These are phyloP conservation scores for Fusarium sp. DNA, from an alignment of 2,329 filamentous ascomycete genomes.

Conservation along the genomic window DNA sequence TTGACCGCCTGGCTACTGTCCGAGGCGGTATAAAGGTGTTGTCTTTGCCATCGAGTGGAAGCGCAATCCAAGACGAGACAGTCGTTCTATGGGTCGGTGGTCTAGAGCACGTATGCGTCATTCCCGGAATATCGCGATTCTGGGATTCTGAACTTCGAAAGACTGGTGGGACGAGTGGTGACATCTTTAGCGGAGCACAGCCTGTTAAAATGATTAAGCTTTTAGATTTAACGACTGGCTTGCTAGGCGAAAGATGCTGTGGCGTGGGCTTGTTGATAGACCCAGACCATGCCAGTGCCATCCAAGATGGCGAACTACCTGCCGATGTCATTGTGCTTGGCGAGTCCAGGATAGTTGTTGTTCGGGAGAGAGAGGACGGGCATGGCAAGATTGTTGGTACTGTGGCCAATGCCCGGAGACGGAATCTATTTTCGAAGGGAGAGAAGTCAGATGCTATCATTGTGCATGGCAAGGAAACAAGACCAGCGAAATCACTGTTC, in stretches of 20 bases:
- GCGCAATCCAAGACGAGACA: constrained; percentile 65
- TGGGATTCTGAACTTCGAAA: constrained; percentile 71
- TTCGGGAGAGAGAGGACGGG: constrained; percentile 66
- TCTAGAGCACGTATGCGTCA: constrained; percentile 68
- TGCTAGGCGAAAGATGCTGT: constrained; percentile 70
- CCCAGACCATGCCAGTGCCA: constrained; percentile 43
- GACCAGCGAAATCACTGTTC: constrained; percentile 59
- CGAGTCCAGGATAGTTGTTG: constrained; percentile 67
- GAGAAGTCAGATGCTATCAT: constrained; percentile 67
- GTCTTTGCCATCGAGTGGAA: constrained; percentile 59
- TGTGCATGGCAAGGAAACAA: constrained; percentile 62
- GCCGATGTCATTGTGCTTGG: constrained; percentile 68
- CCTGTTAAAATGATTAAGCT: constrained; percentile 69
- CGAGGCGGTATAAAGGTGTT: constrained; percentile 67
- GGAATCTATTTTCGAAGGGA: constrained; percentile 55
- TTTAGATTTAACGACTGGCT: constrained; percentile 64
- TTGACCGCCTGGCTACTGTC: constrained; percentile 66
- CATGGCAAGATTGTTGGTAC: constrained; percentile 60
- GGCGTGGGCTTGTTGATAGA: constrained; percentile 63
- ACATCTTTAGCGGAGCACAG: constrained; percentile 68
- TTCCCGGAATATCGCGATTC: constrained; percentile 68
- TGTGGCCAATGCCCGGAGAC: constrained; percentile 49
- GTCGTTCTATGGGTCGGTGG: constrained; percentile 70
- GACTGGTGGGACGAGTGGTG: constrained; percentile 63
- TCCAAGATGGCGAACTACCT: constrained; percentile 59